A percentile compares a stretch with the other conserved stretches of the same genome.
These are phyloP conservation scores for Grammothele lineata DNA, from an alignment of 768 basidiomycete species.

Conservation along the genomic window DNA sequence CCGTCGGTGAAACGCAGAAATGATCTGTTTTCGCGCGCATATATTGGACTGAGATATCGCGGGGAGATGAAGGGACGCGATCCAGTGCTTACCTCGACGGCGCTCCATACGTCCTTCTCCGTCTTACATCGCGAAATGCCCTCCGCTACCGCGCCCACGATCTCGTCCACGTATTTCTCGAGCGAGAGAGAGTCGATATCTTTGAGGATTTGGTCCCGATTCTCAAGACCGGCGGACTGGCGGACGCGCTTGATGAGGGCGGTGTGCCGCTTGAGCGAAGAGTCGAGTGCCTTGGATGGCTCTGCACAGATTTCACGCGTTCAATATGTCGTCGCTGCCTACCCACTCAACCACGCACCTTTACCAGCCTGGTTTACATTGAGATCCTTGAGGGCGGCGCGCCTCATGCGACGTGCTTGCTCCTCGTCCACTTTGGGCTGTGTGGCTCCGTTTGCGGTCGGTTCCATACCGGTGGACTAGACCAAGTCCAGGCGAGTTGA, in stretches of 20 bases:
- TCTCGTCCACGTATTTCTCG: slow-evolving; percentile 96
- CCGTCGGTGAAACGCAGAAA: slow-evolving; percentile 84
- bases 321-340: not conserved
- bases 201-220: slow-evolving; percentile 84
- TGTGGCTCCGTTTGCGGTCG: slow-evolving; percentile 6
- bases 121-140: slow-evolving; percentile 86
- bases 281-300: slow-evolving; percentile 70
- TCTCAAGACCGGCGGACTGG: slow-evolving; percentile 78
- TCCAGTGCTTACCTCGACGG: slow-evolving; percentile 69
- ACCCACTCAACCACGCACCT: slow-evolving; percentile 38
- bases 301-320: slow-evolving; percentile 38
- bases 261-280: slow-evolving; percentile 93
- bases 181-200: slow-evolving; percentile 87
- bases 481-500: not conserved
- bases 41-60: slow-evolving; percentile 1
- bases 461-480: slow-evolving; percentile 11
- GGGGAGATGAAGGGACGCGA: not conserved
- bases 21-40: slow-evolving; percentile 51
- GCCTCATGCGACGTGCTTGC: slow-evolving; percentile 48
- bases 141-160: slow-evolving; percentile 82
- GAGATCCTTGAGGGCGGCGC: slow-evolving; percentile 52
- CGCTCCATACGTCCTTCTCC: slow-evolving; percentile 88
- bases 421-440: slow-evolving; percentile 45
- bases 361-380: slow-evolving; percentile 47
- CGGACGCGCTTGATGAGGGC: slow-evolving; percentile 92